Base-by-base conservation (phyloP, 179 eudicot genomes). In the Camellia oleifera region DNA sequence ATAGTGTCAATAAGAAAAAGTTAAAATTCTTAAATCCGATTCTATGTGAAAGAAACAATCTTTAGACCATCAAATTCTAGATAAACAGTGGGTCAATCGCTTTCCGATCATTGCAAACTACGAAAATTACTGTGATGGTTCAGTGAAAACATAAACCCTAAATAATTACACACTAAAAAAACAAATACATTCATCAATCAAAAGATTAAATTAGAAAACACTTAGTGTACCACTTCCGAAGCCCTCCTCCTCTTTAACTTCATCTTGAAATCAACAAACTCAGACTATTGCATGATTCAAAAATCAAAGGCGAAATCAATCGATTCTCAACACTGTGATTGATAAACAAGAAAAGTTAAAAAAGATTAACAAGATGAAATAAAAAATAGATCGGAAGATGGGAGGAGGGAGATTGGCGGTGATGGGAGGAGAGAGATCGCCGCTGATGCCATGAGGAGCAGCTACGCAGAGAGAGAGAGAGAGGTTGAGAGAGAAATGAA, bases 171-270 rank as follows among this genome's bases (percentile, higher is more conserved):
- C 54, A 4, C 68, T 64, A 15, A 42, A 69, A 26, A 69, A 72
- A 72, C 26, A 23, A 17, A 52, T 7, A 4, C 5, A 23, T 72
- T 72, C 61, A 18, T 20, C 32, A 7, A 53, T 4, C 4, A 26
- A 0, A 26, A 26, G 23, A 45, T 13, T 20, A 23, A 52, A 26
- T 4, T 11, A 20, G 15, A 8, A 6, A 69, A 45, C 45, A 45
- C 4, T 46, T 2, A 14, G 9, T 60, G 76, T 92, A 93, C 97
- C 94, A 93, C 97, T 91, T 93, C 97, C 17, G 4, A 23, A 64
- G 42, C 13, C 44, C 68, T 64, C 40, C 68, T 64, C 68, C 14
- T 64, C 68, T 64, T 64, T 42, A 23, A 64, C 68, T 64, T 64
- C 68, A 64, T 64, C 68, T 64, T 23, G 40, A 23, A 61, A 17